Evolutionary conservation across 306 rosid species (phyloP).

Genomic region (Rosa multiflora): DNA sequence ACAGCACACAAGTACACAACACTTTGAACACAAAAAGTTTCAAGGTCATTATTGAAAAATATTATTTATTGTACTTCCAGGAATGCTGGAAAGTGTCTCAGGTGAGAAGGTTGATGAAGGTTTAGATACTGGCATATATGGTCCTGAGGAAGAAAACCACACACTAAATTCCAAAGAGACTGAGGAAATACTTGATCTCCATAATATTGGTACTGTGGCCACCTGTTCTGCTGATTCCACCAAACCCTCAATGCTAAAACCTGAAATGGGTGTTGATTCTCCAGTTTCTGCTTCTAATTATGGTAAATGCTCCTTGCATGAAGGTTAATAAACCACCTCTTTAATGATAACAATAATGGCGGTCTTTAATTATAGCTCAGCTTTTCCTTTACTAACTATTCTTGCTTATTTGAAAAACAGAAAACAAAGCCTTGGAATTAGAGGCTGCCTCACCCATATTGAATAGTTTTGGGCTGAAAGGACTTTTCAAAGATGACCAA

Average conservation of each 20-base stretch:
- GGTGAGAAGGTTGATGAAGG: neutral
- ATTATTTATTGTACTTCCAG: neutral
- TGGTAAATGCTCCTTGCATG: neutral
- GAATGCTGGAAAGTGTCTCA: neutral
- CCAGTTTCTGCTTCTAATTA: neutral
- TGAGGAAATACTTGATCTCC: neutral
- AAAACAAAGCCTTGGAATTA: slow-evolving; percentile 1
- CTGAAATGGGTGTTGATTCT: slow-evolving; percentile 7
- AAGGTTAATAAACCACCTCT: neutral
- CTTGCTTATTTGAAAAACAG: slow-evolving; percentile 3
- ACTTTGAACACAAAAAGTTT: neutral
- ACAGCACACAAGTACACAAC: neutral
- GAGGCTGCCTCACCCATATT: neutral
- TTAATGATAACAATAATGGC: neutral
- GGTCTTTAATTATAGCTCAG: neutral
- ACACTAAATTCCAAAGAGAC: neutral
- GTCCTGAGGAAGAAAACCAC: neutral
- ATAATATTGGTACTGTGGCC: neutral
- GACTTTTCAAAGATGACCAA: neutral
- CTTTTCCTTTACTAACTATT: neutral
- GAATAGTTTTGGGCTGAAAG: slow-evolving; percentile 10
- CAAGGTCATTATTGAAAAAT: neutral
- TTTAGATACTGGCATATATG: neutral
- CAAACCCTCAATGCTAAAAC: neutral
- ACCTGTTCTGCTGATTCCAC: neutral